Evolutionary conservation across 1,139 yeast genomes (phyloP).

Genomic region (Geotrichum candidum): DNA sequence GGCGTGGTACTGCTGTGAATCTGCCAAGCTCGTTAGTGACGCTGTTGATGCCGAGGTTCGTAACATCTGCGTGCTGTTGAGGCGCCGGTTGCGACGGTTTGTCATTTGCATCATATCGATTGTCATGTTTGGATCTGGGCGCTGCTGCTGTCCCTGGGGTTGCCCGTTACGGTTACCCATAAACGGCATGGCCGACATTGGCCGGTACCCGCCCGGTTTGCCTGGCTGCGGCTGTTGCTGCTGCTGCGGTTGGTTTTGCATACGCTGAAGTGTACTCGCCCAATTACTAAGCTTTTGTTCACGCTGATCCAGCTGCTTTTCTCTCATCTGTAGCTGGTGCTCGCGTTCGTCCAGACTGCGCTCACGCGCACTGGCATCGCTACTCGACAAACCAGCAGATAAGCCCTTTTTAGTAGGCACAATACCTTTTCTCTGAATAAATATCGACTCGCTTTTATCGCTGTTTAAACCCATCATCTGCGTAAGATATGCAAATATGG

Average conservation of each 20-base stretch:
- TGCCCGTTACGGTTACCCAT: background rate
- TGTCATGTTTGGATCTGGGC: background rate
- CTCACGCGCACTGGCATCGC: background rate
- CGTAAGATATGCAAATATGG: slow-evolving; percentile 52
- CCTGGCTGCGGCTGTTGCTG: background rate
- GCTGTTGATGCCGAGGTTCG: slow-evolving; percentile 5
- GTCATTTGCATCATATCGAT: slow-evolving; percentile 7
- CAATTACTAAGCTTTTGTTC: slow-evolving; percentile 4
- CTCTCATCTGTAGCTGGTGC: background rate
- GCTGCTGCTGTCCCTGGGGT: background rate
- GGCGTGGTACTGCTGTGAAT: slow-evolving; percentile 1
- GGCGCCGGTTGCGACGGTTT: slow-evolving; percentile 2
- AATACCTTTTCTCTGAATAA: background rate
- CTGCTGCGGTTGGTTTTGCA: background rate
- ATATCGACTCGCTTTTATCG: background rate
- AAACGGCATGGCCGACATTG: background rate
- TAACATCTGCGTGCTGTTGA: background rate
- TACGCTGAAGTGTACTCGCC: slow-evolving; percentile 1
- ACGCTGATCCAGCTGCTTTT: background rate
- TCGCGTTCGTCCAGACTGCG: slow-evolving; percentile 2
- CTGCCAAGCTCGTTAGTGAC: slow-evolving; percentile 1
- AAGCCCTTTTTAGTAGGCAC: background rate
- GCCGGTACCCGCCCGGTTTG: background rate
- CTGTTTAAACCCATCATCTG: slow-evolving; percentile 10
- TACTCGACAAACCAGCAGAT: slow-evolving; percentile 1